Conservation (phyloP, 768 basidiomycete species). For the Lactarius trivialis region DNA sequence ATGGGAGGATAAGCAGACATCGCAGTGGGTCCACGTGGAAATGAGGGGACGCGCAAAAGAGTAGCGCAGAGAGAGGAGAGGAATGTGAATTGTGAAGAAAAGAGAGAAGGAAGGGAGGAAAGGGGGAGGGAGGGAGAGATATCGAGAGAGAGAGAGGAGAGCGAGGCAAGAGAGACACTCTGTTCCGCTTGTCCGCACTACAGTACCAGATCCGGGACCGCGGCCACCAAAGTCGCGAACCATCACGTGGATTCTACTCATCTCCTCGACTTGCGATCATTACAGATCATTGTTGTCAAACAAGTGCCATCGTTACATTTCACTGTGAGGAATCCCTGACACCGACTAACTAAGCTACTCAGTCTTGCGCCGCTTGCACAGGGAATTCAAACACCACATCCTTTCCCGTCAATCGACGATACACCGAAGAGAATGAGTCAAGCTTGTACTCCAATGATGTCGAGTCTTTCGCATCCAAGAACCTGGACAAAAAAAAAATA, state of each 20-base stretch:
- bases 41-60: slow-evolving; percentile 25
- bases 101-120: background rate
- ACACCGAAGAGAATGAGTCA: slow-evolving; percentile 97
- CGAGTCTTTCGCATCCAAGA: slow-evolving; percentile 96
- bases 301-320: background rate
- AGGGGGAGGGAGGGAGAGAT: slow-evolving; percentile 25
- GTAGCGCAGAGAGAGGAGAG: slow-evolving; percentile 41
- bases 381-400: slow-evolving; percentile 95
- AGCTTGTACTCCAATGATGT: slow-evolving; percentile 99
- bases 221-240: background rate
- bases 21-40: slow-evolving; percentile 24
- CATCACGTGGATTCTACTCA: background rate
- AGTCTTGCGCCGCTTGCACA: slow-evolving; percentile 57
- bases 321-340: background rate
- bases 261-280: background rate
- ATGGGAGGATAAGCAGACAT: slow-evolving; percentile 56
- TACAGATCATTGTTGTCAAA: background rate
- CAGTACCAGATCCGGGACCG: background rate
- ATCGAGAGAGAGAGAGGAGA: slow-evolving; percentile 22
- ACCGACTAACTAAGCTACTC: slow-evolving; percentile 22
- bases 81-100: slow-evolving; percentile 28
- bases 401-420: slow-evolving; percentile 93
- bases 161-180: background rate
- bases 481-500: slow-evolving; percentile 43
- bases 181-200: background rate